Conservation (phyloP, 345 rosid genomes). For the Orychophragmus violaceus region DNA sequence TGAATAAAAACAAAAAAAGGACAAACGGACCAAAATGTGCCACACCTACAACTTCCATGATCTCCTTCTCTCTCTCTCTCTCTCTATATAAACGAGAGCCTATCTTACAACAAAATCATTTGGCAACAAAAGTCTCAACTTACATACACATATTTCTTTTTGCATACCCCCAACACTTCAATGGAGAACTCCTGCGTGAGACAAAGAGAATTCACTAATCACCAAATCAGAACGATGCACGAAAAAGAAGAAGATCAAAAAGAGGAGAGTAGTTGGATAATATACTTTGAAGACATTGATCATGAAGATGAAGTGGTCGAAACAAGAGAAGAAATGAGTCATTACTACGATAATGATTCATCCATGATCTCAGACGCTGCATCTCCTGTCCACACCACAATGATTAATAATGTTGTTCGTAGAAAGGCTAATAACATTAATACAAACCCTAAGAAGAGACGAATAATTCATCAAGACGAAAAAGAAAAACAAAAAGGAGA, state of each 20-base stretch:
- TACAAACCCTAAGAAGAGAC: constrained; percentile 22
- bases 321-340: constrained; percentile 8
- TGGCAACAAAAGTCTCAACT: constrained; percentile 12
- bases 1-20: neutral
- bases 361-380: constrained; percentile 32
- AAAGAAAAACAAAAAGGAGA: neutral
- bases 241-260: constrained; percentile 24
- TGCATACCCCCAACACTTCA: constrained; percentile 27
- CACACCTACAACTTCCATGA: constrained; percentile 33
- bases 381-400: constrained; percentile 20
- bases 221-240: constrained; percentile 15
- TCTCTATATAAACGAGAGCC: constrained; percentile 9
- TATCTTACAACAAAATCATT: neutral
- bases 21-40: constrained; percentile 29
- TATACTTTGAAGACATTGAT: constrained; percentile 28
- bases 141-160: neutral
- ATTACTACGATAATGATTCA: constrained; percentile 13
- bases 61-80: neutral
- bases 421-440: constrained; percentile 7
- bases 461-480: neutral
- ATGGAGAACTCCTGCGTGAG: constrained; percentile 24
- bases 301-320: constrained; percentile 9
- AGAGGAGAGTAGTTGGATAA: constrained; percentile 28
- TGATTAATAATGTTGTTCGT: constrained; percentile 6
- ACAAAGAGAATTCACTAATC: constrained; percentile 19